Percentiles rank a stretch among this genome's conserved stretches.
Evolutionary conservation across 1,139 yeast genomes (phyloP).

Genomic region (Lizanozyma gosingica): DNA sequence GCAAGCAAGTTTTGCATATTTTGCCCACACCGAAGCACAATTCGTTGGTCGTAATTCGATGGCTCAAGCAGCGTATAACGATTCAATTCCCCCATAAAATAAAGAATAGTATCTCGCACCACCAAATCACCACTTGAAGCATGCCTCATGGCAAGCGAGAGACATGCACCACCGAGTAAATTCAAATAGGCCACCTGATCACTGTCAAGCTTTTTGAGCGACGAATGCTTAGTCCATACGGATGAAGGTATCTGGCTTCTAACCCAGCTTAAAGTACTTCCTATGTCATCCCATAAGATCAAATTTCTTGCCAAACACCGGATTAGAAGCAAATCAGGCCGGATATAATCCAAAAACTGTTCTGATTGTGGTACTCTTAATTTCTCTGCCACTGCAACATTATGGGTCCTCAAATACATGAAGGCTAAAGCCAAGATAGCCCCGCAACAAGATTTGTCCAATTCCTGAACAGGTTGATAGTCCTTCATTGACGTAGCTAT

Average conservation of each 20-base stretch:
- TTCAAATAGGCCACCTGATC: conserved; percentile 60
- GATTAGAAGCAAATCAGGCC: conserved; percentile 73
- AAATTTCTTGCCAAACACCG: conserved; percentile 61
- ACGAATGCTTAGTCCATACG: conserved; percentile 19
- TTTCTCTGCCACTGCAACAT: conserved; percentile 51
- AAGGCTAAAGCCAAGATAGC: conserved; percentile 71
- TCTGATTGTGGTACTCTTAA: conserved; percentile 55
- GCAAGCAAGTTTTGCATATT: conserved; percentile 54
- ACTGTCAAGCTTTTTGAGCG: conserved; percentile 35
- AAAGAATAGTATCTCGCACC: conserved; percentile 54
- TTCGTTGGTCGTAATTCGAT: conserved; percentile 47
- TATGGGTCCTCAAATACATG: conserved; percentile 63
- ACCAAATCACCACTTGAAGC: conserved; percentile 59
- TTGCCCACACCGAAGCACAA: conserved; percentile 49
- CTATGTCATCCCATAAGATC: conserved; percentile 72
- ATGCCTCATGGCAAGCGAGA: conserved; percentile 66
- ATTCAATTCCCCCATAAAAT: conserved; percentile 54
- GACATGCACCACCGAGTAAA: conserved; percentile 65
- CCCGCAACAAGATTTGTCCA: conserved; percentile 74
- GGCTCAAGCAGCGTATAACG: conserved; percentile 42
- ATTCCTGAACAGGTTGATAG: conserved; percentile 53
- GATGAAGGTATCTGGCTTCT: conserved; percentile 42
- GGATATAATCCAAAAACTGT: conserved; percentile 57
- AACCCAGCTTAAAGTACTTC: conserved; percentile 51
- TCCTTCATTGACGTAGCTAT: conserved; percentile 61